Evolutionary conservation across 2,329 filamentous ascomycete genomes (phyloP), one percentile per base, ranked within the genome.

Genomic region (Hymenoscyphus scutula): DNA sequence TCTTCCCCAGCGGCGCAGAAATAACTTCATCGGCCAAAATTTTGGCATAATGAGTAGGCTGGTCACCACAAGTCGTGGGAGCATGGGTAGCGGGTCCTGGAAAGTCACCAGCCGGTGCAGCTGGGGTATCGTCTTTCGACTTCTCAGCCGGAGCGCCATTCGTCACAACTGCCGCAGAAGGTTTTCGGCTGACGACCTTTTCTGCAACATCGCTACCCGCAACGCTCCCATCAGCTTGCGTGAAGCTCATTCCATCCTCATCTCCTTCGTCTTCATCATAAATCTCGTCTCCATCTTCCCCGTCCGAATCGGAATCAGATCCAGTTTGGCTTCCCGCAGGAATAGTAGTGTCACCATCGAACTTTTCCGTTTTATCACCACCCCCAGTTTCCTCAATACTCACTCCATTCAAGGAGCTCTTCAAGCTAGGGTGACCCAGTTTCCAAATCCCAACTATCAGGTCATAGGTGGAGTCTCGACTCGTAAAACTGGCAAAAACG

Each of bases 401-500:
- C 11, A 96, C 91, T 2, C 95, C 94, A 66, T 97, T 97, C 2
- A 97, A 80, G 3, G 92, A 96, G 74, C 92, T 97, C 75, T 92
- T 91, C 32, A 99, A 78, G 61, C 92, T 91, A 1, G 95, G 94
- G 74, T 99, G 95, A 17, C 91, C 95, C 32, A 97, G 89, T 75
- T 97, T 97, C 95, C 95, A 99, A 63, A 99, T 98, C 64, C 96
- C 96, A 68, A 99, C 90, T 73, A 99, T 93, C 54, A 99, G 80
- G 74, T 99, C 96, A 73, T 98, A 99, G 0, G 96, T 98, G 2
- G 93, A 92, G 76, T 99, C 95, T 74, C 95, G 85, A 72, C 92
- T 95, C 5, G 97, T 89, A 68, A 99, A 91, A 77, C 93, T 97
- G 61, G 95, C 93, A 77, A 99, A 99, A 0, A 96, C 88, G 72